Conservation (phyloP, 202 grass and related monocot genomes). For the Eragrostis tef region DNA sequence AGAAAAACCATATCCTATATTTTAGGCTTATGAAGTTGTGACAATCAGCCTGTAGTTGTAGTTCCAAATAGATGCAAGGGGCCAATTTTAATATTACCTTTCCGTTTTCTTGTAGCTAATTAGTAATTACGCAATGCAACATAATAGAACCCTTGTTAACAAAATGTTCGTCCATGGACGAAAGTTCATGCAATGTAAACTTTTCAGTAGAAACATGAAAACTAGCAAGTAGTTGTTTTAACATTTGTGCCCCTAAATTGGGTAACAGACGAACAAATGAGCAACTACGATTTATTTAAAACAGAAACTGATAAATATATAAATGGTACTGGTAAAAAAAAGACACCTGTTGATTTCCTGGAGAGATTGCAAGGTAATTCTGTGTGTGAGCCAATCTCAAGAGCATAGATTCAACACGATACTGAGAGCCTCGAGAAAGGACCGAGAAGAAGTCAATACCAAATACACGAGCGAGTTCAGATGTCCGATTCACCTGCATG, state of each 20-base stretch:
- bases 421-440: constrained; percentile 91
- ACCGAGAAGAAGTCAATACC: constrained; percentile 99
- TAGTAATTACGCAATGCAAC: not conserved
- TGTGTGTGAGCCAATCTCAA: constrained; percentile 94
- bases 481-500: constrained; percentile 91
- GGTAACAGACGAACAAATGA: constrained; percentile 22
- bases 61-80: constrained; percentile 5
- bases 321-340: constrained; percentile 7
- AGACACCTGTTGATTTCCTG: constrained; percentile 79
- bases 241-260: constrained; percentile 23
- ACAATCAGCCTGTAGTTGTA: not conserved
- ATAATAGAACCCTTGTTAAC: constrained; percentile 15
- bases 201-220: constrained; percentile 24
- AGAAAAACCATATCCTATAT: constrained; percentile 18
- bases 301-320: constrained; percentile 22
- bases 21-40: constrained; percentile 26
- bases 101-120: constrained; percentile 4
- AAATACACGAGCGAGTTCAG: constrained; percentile 99
- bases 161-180: not conserved
- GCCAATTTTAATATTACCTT: not conserved
- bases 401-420: constrained; percentile 97
- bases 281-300: constrained; percentile 30
- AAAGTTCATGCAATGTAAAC: constrained; percentile 23
- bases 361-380: constrained; percentile 97
- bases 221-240: constrained; percentile 29